A percentile compares a stretch with the other conserved stretches of the same genome.
These are phyloP conservation scores for Starmerella scarabaei DNA, from an alignment of 805 yeast species.

Conservation along the genomic window DNA sequence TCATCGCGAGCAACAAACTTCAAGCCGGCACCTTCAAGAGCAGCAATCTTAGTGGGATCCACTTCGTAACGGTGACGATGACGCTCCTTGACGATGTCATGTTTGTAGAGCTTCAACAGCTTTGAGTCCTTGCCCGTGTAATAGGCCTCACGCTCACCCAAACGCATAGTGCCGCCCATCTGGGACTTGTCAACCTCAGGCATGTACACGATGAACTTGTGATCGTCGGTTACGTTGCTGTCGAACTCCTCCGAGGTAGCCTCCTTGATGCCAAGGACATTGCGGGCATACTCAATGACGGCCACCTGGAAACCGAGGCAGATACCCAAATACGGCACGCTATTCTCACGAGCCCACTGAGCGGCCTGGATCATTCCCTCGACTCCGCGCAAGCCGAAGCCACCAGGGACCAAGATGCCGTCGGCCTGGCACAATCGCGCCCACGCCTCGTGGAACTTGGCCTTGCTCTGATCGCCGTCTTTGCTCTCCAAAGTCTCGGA, in stretches of 20 bases:
- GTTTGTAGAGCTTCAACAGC: slow-evolving; percentile 68
- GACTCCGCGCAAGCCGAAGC: slow-evolving; percentile 92
- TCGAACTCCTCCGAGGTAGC: slow-evolving; percentile 78
- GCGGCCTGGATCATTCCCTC: slow-evolving; percentile 98
- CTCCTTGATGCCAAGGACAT: slow-evolving; percentile 51
- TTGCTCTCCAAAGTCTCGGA: slow-evolving; percentile 67
- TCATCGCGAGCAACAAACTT: slow-evolving; percentile 91
- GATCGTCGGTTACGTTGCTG: slow-evolving; percentile 39
- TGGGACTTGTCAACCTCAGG: slow-evolving; percentile 94
- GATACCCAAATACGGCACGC: slow-evolving; percentile 89
- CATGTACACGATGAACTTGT: slow-evolving; percentile 82
- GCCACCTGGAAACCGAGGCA: slow-evolving; percentile 97
- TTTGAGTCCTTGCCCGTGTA: slow-evolving; percentile 60
- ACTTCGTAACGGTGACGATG: slow-evolving; percentile 98
- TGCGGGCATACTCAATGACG: slow-evolving; percentile 81
- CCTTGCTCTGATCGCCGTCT: slow-evolving; percentile 53
- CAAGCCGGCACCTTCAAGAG: slow-evolving; percentile 67
- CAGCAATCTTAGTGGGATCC: slow-evolving; percentile 65
- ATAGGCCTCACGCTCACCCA: slow-evolving; percentile 82
- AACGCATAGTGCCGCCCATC: slow-evolving; percentile 98
- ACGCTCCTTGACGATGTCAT: slow-evolving; percentile 65
- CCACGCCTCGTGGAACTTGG: slow-evolving; percentile 90
- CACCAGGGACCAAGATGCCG: slow-evolving; percentile 97
- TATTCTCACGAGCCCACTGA: slow-evolving; percentile 94
- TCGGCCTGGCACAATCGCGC: slow-evolving; percentile 82